Percentiles rank a stretch among this genome's conserved stretches.
Evolutionary conservation across 768 basidiomycete species (phyloP).

Genomic region (Rickenella mellea): DNA sequence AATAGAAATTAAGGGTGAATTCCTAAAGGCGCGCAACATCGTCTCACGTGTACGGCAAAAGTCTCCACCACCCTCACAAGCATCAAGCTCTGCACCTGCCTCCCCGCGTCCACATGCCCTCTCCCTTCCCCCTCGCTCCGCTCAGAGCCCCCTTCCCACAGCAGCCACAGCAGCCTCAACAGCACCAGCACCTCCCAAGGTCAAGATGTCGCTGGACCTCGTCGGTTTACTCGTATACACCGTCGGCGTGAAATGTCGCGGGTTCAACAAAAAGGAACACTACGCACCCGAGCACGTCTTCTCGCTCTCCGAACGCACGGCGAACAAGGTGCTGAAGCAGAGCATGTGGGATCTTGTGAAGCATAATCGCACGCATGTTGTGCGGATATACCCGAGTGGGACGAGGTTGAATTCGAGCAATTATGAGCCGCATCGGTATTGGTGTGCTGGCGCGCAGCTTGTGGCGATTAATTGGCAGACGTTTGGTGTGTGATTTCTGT

Average conservation of each 20-base stretch:
- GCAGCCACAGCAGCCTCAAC: background rate
- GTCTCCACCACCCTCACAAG: background rate
- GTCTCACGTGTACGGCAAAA: constrained; percentile 7
- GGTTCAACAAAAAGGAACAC: constrained; percentile 75
- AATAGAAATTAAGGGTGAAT: constrained; percentile 5
- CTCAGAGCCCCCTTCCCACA: too few relatives aligned
- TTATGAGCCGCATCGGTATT: constrained; percentile 81
- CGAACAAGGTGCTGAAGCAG: constrained; percentile 65
- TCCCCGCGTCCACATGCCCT: background rate
- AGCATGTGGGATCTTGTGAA: constrained; percentile 67
- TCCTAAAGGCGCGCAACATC: constrained; percentile 4
- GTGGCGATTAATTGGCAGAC: constrained; percentile 99
- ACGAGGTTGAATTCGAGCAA: constrained; percentile 76
- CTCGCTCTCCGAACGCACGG: constrained; percentile 80
- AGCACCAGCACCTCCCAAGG: constrained; percentile 25
- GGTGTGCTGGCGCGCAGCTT: constrained; percentile 82
- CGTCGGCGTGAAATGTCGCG: constrained; percentile 89
- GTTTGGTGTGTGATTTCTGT: constrained; percentile 48
- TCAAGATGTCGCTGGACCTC: constrained; percentile 68
- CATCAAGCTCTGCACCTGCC: background rate
- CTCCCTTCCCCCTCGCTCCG: too few relatives aligned
- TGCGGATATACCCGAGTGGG: constrained; percentile 82
- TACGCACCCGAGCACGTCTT: constrained; percentile 89
- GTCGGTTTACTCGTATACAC: constrained; percentile 83
- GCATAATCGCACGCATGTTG: constrained; percentile 77